Percentiles rank a stretch among this genome's conserved stretches.
Conservation (phyloP, 164 flowering plant species). For the Pachysandra terminalis region DNA sequence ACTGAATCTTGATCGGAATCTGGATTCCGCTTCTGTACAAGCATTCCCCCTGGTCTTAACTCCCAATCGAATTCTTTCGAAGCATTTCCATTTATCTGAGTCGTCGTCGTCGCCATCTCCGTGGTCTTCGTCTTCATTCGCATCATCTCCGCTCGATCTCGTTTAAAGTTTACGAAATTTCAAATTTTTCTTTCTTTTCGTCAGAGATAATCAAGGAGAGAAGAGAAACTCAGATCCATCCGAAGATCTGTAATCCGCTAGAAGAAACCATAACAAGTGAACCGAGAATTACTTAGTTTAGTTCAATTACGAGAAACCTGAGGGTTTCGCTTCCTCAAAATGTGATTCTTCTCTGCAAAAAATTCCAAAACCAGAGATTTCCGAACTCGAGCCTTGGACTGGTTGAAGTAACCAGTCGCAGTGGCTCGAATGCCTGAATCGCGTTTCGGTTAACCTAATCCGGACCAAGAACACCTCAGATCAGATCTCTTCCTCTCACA, state of each 20-base stretch:
- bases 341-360: too few species aligned
- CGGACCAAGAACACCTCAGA: too few species aligned
- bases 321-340: background rate
- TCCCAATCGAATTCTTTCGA: background rate
- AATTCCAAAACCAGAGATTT: background rate
- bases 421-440: too few species aligned
- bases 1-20: conserved; percentile 35
- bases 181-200: background rate
- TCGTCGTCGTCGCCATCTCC: conserved; percentile 26
- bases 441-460: too few species aligned
- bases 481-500: too few species aligned
- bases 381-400: conserved; percentile 6
- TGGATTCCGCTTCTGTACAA: conserved; percentile 55
- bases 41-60: conserved; percentile 67
- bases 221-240: conserved; percentile 27
- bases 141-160: conserved; percentile 46
- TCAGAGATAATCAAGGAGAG: conserved; percentile 7
- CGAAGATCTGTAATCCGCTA: conserved; percentile 11
- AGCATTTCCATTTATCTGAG: background rate
- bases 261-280: conserved; percentile 11
- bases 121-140: conserved; percentile 41
- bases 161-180: background rate
- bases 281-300: conserved; percentile 29
- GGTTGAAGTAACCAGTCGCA: background rate
- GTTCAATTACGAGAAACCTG: conserved; percentile 3